These are phyloP conservation scores for Penicillium argentinense DNA, from an alignment of 495 filamentous ascomycete genomes.

Conservation along the genomic window DNA sequence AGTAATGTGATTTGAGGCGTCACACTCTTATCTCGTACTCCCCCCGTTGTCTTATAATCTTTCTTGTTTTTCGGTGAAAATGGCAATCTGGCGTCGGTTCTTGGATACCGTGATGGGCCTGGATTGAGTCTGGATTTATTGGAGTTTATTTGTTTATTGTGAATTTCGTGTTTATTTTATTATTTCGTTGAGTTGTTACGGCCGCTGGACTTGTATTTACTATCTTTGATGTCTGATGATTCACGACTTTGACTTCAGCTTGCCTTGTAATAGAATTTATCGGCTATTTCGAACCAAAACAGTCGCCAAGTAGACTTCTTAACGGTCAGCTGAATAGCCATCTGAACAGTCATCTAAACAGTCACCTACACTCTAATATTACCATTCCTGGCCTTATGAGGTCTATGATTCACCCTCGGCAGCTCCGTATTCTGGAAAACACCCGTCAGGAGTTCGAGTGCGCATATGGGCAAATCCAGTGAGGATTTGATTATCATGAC, in stretches of 20 bases:
- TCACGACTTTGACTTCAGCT: conserved; percentile 31
- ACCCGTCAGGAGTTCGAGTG: too few relatives aligned
- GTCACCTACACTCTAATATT: too few relatives aligned
- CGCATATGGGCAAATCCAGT: too few relatives aligned
- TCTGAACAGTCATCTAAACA: too few relatives aligned
- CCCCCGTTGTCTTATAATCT: conserved; percentile 4
- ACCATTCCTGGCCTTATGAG: too few relatives aligned
- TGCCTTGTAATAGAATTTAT: conserved; percentile 30
- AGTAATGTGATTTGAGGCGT: conserved; percentile 52
- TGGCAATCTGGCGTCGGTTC: conserved; percentile 9
- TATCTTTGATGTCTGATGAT: conserved; percentile 32
- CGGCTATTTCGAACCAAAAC: too few relatives aligned
- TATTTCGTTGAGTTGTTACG: conserved; percentile 17
- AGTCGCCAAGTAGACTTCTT: too few relatives aligned
- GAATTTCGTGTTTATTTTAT: conserved; percentile 16
- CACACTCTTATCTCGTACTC: conserved; percentile 34
- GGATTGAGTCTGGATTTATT: conserved; percentile 19
- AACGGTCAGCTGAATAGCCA: too few relatives aligned
- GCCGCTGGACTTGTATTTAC: conserved; percentile 27
- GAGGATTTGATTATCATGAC: too few relatives aligned
- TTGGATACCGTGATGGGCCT: conserved; percentile 6
- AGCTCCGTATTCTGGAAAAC: too few relatives aligned
- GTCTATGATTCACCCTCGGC: too few relatives aligned
- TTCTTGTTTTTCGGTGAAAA: neutral
- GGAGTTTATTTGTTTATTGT: conserved; percentile 22